Evolutionary conservation across 176 grass and related monocot species (phyloP).

Genomic region (Cocos nucifera): DNA sequence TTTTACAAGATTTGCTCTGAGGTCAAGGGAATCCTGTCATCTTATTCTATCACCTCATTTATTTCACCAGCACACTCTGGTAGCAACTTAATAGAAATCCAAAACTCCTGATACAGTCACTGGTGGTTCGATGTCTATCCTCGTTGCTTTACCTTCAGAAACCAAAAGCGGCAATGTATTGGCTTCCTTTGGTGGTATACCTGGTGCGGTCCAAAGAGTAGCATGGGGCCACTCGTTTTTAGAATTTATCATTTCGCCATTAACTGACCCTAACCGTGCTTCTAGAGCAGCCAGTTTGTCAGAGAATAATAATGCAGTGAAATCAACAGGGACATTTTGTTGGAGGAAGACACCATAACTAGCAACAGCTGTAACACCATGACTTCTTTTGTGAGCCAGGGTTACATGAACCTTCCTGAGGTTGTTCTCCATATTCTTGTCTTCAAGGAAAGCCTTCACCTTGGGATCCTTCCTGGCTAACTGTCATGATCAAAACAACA

Average conservation of each 20-base stretch:
- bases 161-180: conserved; percentile 52
- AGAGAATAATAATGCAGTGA: conserved; percentile 46
- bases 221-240: conserved; percentile 87
- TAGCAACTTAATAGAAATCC: conserved; percentile 65
- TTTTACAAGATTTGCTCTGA: too few species aligned
- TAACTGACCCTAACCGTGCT: conserved; percentile 41
- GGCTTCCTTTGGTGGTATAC: conserved; percentile 58
- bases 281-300: conserved; percentile 70
- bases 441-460: conserved; percentile 33
- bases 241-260: conserved; percentile 53
- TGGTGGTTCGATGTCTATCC: conserved; percentile 47
- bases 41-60: too few species aligned
- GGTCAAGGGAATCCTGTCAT: too few species aligned
- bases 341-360: conserved; percentile 61
- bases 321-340: conserved; percentile 52
- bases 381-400: conserved; percentile 83
- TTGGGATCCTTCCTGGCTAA: conserved; percentile 35
- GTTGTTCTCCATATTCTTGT: conserved; percentile 40
- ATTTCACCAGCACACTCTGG: too few species aligned
- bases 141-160: conserved; percentile 45
- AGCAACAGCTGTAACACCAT: conserved; percentile 72
- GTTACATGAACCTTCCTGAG: conserved; percentile 75
- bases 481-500: conserved; percentile 25
- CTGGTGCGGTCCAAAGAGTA: conserved; percentile 72
- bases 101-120: conserved; percentile 36